Conservation (phyloP, 768 basidiomycete species). For the Plicaturopsis crispa region DNA sequence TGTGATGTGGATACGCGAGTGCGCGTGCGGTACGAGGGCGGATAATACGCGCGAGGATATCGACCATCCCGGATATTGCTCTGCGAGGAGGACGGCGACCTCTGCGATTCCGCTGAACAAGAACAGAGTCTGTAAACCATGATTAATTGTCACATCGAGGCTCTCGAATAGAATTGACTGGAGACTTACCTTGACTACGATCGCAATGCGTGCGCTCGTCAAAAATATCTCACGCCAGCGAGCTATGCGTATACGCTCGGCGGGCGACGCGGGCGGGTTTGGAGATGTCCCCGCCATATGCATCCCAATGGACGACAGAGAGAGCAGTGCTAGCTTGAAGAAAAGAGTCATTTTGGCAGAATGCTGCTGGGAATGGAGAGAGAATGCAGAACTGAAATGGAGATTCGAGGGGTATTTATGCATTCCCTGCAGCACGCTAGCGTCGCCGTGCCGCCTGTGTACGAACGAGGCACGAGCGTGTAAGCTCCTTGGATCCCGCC, state of each 20-base stretch:
- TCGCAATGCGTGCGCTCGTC: conserved; percentile 18
- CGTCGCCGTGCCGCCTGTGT: too few species aligned
- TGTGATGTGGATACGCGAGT: conserved; percentile 15
- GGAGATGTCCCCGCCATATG: conserved; percentile 41
- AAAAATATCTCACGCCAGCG: conserved; percentile 25
- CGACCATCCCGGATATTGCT: conserved; percentile 13
- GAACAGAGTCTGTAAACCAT: conserved; percentile 22
- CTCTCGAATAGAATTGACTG: neutral
- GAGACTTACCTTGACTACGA: conserved; percentile 29
- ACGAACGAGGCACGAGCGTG: too few species aligned
- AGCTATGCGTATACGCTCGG: conserved; percentile 24
- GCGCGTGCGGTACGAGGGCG: conserved; percentile 10
- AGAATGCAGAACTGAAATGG: too few species aligned
- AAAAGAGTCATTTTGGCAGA: conserved; percentile 17
- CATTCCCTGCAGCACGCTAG: too few species aligned
- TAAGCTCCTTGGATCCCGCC: too few species aligned
- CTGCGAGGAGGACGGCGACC: conserved; percentile 26
- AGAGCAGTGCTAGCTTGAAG: conserved; percentile 34
- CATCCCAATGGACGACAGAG: conserved; percentile 34
- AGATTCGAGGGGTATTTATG: too few species aligned
- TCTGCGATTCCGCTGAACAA: conserved; percentile 33
- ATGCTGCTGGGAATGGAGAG: conserved; percentile 2
- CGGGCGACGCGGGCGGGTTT: conserved; percentile 32
- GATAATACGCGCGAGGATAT: conserved; percentile 17
- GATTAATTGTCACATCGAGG: conserved; percentile 3